phyloP scores from a whole-genome alignment of 768 basidiomycete genomes.

The Melanogaster broomeanus region DNA sequence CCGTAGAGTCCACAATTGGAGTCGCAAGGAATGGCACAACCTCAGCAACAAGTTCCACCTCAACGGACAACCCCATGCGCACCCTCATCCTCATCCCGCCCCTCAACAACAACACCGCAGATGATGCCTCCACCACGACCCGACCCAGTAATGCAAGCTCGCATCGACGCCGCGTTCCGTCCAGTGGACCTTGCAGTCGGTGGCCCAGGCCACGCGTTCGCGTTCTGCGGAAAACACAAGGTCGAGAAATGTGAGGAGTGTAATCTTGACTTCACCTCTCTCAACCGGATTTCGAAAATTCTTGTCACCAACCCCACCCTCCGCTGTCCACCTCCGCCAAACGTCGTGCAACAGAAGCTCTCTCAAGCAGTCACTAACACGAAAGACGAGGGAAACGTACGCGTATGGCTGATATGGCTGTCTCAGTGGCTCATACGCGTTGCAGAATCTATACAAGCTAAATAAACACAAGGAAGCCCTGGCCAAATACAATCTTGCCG shows the following conservation, averaged over 20 bases:
- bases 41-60: constrained; percentile 60
- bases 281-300: constrained; percentile 77
- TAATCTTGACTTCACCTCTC: constrained; percentile 65
- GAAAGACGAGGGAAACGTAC: constrained; percentile 95
- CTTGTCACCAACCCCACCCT: constrained; percentile 70
- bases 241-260: constrained; percentile 76
- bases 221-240: constrained; percentile 67
- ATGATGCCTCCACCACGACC: constrained; percentile 47
- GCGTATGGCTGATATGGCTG: constrained; percentile 31
- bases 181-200: constrained; percentile 57
- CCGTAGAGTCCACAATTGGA: no score
- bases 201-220: constrained; percentile 52
- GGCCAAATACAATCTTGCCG: constrained; percentile 76
- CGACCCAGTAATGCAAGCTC: constrained; percentile 72
- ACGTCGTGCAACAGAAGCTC: constrained; percentile 73
- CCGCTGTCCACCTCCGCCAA: constrained; percentile 79
- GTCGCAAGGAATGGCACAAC: constrained; percentile 54
- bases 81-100: constrained; percentile 45
- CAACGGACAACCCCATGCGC: constrained; percentile 29
- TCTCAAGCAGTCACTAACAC: constrained; percentile 71
- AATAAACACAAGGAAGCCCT: constrained; percentile 73
- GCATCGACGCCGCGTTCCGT: constrained; percentile 73
- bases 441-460: constrained; percentile 75
- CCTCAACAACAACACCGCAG: constrained; percentile 40
- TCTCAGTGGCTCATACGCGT: constrained; percentile 12